Base-by-base conservation (phyloP, 768 basidiomycete genomes). In the Boletus fagicola region DNA sequence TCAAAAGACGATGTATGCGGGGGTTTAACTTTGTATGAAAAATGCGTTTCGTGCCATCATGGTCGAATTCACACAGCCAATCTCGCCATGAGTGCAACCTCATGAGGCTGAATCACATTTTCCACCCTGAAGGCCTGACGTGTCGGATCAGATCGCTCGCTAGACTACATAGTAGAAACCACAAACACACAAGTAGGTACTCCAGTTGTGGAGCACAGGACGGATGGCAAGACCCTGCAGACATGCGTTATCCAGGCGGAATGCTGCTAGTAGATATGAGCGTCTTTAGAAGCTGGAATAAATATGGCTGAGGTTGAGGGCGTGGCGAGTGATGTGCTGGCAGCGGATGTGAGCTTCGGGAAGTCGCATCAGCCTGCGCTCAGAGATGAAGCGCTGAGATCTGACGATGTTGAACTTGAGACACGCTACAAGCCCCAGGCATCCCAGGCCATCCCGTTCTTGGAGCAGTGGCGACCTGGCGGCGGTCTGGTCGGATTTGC, bases 141-240 rank as follows among this genome's bases (percentile, higher is more conserved):
- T 3, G 15, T n/a, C 28, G 9, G 52, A 58, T 61, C 56, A 54
- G 57, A 61, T 47, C 40, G 22, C 26, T 40, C 44, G 26, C 48
- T 28, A 22, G n/a, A 33, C 40, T 31, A 28, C 31, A 20, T 15
- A 43, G 42, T 8, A 51, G 12, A 46, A 42, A 44, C 30, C 36
- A 47, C 50, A 31, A 47, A 54, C 49, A 54, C 46, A 11, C 8
- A 20, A 28, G n/a, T 11, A 11, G 36, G 9, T 9, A 38, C 13
- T 30, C 18, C 30, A 22, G 22, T 8, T 38, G 36, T 45, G 51
- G 33, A 47, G 16, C 33, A 5, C 13, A 26, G 28, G 18, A 28
- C 28, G 28, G 28, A 7, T 24, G 26, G 8, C n/a, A 18, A 24
- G 51, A 58, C 66, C 66, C 61, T 67, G 57, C 36, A 38, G 18